phyloP scores from a whole-genome alignment of 495 filamentous ascomycete genomes.

The Coniosporium apollinis region DNA sequence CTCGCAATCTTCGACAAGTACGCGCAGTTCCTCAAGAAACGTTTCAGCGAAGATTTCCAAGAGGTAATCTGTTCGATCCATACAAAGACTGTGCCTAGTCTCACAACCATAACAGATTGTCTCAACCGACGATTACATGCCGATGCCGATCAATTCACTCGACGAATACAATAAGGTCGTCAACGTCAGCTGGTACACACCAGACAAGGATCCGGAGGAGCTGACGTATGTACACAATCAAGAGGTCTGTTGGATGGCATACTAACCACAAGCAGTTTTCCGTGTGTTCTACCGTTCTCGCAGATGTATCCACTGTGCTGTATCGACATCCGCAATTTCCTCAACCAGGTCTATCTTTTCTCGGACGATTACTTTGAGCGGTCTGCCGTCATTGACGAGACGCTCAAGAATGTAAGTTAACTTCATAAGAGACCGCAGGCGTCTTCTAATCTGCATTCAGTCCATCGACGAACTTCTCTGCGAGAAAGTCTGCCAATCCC shows the following conservation, averaged over 20 bases:
- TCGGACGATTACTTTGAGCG: constrained; percentile 87
- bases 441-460: constrained; percentile 14
- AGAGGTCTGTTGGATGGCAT: not conserved
- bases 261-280: constrained; percentile 43
- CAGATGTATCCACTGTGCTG: constrained; percentile 98
- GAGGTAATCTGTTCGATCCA: constrained; percentile 38
- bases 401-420: constrained; percentile 48
- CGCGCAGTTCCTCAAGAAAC: constrained; percentile 71
- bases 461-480: constrained; percentile 82
- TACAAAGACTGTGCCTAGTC: not conserved
- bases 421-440: not conserved
- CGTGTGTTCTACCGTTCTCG: constrained; percentile 85
- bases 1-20: constrained; percentile 84
- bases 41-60: constrained; percentile 85
- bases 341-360: constrained; percentile 93
- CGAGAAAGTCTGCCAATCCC: constrained; percentile 70
- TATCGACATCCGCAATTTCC: constrained; percentile 90
- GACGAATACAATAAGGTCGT: constrained; percentile 93
- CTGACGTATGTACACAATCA: constrained; percentile 40
- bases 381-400: constrained; percentile 72
- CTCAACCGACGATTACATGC: constrained; percentile 96
- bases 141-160: constrained; percentile 79
- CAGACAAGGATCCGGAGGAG: constrained; percentile 58
- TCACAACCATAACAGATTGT: constrained; percentile 46
- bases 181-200: constrained; percentile 82